phyloP scores from a whole-genome alignment of 768 basidiomycete genomes.

The Lactarius evosmus region DNA sequence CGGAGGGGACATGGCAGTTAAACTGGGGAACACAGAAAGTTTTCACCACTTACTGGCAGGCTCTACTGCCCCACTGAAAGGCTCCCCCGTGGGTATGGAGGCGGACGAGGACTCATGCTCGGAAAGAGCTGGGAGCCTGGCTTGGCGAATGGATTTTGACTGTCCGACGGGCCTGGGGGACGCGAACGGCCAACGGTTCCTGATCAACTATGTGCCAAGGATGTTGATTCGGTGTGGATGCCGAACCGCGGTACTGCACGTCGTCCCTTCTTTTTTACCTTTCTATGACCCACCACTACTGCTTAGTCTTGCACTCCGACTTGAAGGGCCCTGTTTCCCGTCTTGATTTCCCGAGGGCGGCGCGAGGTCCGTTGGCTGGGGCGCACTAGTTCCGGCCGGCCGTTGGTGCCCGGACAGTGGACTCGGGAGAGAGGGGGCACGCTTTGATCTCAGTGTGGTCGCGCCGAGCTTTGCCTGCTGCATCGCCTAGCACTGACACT shows the following conservation, averaged over 20 bases:
- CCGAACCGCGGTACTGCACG: not conserved
- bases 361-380: not conserved
- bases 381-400: not conserved
- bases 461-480: not conserved
- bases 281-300: not conserved
- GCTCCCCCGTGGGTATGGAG: not conserved
- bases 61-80: not conserved
- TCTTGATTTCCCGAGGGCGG: not conserved
- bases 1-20: not conserved
- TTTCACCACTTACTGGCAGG: not conserved
- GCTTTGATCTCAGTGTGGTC: not conserved
- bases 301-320: not conserved
- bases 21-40: not conserved
- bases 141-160: not conserved
- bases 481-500: no score
- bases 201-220: no score
- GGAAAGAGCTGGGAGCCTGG: not conserved
- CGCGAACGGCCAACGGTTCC: not conserved
- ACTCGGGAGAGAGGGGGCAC: not conserved
- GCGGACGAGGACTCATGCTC: not conserved
- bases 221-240: no score
- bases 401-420: not conserved
- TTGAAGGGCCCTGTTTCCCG: not conserved
- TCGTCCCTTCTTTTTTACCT: not conserved
- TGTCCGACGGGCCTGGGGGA: not conserved